Conservation (phyloP, 2,329 filamentous ascomycete species). For the Sarocladium brachiariae region DNA sequence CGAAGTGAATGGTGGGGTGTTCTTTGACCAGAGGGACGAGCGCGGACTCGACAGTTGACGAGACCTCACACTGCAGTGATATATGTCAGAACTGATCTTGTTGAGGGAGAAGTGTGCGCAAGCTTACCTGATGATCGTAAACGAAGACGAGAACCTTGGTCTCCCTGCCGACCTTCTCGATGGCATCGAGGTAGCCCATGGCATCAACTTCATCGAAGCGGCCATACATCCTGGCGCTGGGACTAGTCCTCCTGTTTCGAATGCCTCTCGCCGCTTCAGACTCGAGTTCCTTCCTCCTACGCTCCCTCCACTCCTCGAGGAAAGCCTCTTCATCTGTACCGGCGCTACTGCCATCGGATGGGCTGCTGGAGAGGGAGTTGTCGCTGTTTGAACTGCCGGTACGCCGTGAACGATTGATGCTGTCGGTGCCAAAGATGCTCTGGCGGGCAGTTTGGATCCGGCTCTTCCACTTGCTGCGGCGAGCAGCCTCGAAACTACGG, state of each 20-base stretch:
- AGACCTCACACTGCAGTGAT: constrained; percentile 64
- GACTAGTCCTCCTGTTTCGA: constrained; percentile 63
- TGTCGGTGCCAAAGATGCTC: constrained; percentile 46
- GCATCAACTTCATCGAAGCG: constrained; percentile 80
- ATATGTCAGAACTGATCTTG: constrained; percentile 17
- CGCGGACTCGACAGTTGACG: constrained; percentile 69
- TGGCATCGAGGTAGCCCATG: constrained; percentile 87
- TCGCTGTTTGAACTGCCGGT: constrained; percentile 28
- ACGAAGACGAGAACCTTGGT: constrained; percentile 90
- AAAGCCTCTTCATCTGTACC: constrained; percentile 73
- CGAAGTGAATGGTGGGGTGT: constrained; percentile 70
- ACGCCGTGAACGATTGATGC: constrained; percentile 15
- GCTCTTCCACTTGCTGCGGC: constrained; percentile 47
- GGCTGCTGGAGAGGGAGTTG: constrained; percentile 29
- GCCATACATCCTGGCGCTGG: constrained; percentile 72
- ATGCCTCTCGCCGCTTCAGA: constrained; percentile 46
- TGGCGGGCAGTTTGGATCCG: constrained; percentile 45
- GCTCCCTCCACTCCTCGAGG: constrained; percentile 77
- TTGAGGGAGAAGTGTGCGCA: constrained; percentile 2
- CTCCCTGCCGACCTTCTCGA: constrained; percentile 78
- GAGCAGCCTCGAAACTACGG: constrained; percentile 65
- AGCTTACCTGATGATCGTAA: constrained; percentile 74
- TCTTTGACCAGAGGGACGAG: constrained; percentile 66
- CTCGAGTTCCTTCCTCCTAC: constrained; percentile 70
- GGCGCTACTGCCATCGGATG: constrained; percentile 36